A percentile compares a stretch with the other conserved stretches of the same genome.
These are phyloP conservation scores for Sphaerostilbella broomeana DNA, from an alignment of 2,329 filamentous ascomycete species.

Conservation along the genomic window DNA sequence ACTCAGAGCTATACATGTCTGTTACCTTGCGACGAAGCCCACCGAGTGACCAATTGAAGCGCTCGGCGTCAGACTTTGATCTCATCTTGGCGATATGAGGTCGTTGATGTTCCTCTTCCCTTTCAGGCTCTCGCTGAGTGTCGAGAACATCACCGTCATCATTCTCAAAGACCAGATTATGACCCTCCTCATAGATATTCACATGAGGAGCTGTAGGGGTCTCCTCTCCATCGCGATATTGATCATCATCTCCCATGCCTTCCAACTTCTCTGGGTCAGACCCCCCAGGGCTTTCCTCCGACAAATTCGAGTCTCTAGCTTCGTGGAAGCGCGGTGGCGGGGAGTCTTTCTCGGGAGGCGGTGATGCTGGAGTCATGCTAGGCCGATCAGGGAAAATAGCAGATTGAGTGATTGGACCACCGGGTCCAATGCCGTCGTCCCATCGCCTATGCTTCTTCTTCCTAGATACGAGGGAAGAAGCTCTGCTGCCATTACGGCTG, in stretches of 20 bases:
- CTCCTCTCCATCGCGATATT: conserved; percentile 12
- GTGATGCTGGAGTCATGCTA: conserved; percentile 17
- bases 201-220: conserved; percentile 31
- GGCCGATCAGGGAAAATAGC: conserved; percentile 67
- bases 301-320: conserved; percentile 27
- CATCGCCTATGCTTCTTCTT: conserved; percentile 60
- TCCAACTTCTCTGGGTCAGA: conserved; percentile 21
- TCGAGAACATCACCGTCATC: conserved; percentile 78
- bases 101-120: conserved; percentile 10
- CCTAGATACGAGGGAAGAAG: conserved; percentile 53
- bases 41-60: conserved; percentile 27
- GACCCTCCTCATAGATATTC: conserved; percentile 75
- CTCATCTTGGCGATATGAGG: conserved; percentile 17
- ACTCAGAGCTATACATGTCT: conserved; percentile 52
- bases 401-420: conserved; percentile 82
- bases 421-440: conserved; percentile 67
- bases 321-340: conserved; percentile 25
- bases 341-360: conserved; percentile 24
- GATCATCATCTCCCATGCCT: conserved; percentile 19
- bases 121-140: conserved; percentile 37
- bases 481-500: conserved; percentile 47
- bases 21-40: conserved; percentile 45
- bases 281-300: conserved; percentile 28
- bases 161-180: conserved; percentile 75
- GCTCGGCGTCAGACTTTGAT: conserved; percentile 8